These are phyloP conservation scores for Nakazawaea wickerhamii DNA, from an alignment of 805 yeast species.

Conservation along the genomic window DNA sequence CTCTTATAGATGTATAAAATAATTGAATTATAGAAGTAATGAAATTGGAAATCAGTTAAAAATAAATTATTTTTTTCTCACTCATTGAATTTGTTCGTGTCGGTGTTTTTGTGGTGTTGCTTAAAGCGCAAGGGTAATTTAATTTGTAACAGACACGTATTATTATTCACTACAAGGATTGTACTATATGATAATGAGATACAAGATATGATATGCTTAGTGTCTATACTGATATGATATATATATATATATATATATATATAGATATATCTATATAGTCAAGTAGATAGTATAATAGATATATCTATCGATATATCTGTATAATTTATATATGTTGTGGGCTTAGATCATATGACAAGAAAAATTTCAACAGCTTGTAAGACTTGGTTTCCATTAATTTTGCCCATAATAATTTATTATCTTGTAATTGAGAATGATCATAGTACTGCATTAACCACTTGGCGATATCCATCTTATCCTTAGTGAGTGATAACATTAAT, in stretches of 20 bases:
- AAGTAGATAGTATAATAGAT: no score
- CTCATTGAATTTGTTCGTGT: no score
- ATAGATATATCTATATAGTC: no score
- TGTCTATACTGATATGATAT: no score
- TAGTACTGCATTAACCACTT: background rate
- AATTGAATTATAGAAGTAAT: background rate
- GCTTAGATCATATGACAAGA: background rate
- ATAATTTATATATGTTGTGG: slow-evolving; percentile 1
- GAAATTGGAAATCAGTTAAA: background rate
- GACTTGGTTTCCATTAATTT: background rate
- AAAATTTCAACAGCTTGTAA: background rate
- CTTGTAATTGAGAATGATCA: background rate
- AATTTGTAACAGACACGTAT: no score
- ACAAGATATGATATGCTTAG: no score
- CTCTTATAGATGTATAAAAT: no score
- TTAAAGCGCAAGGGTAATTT: no score
- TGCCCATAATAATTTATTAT: background rate
- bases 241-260: no score
- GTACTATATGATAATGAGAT: background rate
- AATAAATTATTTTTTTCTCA: no score
- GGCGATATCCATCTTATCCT: background rate
- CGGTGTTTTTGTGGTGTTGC: no score
- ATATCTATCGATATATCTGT: no score
- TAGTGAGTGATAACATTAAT: background rate
- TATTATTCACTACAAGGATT: background rate